Conservation (phyloP, 371 early-diverging fungal species). For the Mortierella sp. region DNA sequence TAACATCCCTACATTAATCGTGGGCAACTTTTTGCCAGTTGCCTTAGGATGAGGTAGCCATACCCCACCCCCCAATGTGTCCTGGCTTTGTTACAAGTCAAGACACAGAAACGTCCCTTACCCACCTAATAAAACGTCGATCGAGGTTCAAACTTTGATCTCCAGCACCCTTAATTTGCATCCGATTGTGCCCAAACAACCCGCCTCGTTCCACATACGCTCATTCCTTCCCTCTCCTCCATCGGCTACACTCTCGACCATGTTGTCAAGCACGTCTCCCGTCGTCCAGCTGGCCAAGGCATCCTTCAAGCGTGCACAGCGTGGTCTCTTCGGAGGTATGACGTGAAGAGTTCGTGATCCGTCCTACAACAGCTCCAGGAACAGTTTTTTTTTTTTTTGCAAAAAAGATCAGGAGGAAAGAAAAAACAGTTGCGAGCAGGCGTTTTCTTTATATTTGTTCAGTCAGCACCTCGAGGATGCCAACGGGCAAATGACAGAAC, state of each 20-base stretch:
- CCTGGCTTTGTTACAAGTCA: too few species aligned
- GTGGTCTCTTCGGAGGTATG: conserved; percentile 77
- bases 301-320: conserved; percentile 72
- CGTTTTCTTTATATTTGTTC: too few species aligned
- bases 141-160: too few species aligned
- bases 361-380: not conserved
- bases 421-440: too few species aligned
- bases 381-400: too few species aligned
- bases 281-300: conserved; percentile 63
- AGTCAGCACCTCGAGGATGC: too few species aligned
- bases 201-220: not conserved
- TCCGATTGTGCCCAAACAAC: too few species aligned
- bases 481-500: too few species aligned
- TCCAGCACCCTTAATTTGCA: too few species aligned
- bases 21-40: conserved; percentile 86
- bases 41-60: conserved; percentile 26
- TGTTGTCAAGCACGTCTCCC: conserved; percentile 50
- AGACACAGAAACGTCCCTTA: too few species aligned
- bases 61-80: not conserved
- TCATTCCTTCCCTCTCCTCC: not conserved
- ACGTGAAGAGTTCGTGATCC: conserved; percentile 13
- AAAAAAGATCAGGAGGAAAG: too few species aligned
- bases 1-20: conserved; percentile 84
- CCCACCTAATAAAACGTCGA: too few species aligned
- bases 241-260: conserved; percentile 12